These are phyloP conservation scores for Somion occarium DNA, from an alignment of 1,284 basidiomycete genomes.

Conservation along the genomic window DNA sequence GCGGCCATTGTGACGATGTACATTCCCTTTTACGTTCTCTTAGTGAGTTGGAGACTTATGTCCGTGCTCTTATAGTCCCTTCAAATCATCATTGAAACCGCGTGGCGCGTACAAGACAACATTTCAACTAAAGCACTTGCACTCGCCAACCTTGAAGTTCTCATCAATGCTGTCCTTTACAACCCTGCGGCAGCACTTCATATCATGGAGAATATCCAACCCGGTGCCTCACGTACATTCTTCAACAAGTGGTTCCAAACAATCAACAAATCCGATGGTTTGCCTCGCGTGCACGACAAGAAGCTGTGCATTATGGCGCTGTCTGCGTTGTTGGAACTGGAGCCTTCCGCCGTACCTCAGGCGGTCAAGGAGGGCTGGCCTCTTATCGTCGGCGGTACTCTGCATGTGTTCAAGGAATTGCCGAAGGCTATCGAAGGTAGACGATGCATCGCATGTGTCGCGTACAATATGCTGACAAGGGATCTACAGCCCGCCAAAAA, in stretches of 20 bases:
- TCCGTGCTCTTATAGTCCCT: slow-evolving; percentile 32
- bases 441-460: slow-evolving; percentile 15
- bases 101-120: slow-evolving; percentile 54
- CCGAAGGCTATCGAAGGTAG: slow-evolving; percentile 69
- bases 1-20: slow-evolving; percentile 76
- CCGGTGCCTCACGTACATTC: slow-evolving; percentile 61
- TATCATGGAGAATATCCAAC: slow-evolving; percentile 61
- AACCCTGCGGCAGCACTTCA: slow-evolving; percentile 75
- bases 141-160: slow-evolving; percentile 77
- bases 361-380: slow-evolving; percentile 67
- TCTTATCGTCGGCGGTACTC: slow-evolving; percentile 61
- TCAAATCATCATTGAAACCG: slow-evolving; percentile 54
- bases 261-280: slow-evolving; percentile 55
- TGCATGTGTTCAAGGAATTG: slow-evolving; percentile 71
- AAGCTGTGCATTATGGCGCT: slow-evolving; percentile 77
- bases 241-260: slow-evolving; percentile 79
- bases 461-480: not conserved
- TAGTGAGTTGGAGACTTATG: not conserved
- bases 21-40: slow-evolving; percentile 15
- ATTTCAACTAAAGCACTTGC: slow-evolving; percentile 61
- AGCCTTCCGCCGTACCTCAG: slow-evolving; percentile 52
- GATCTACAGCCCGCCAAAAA: slow-evolving; percentile 53
- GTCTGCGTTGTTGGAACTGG: slow-evolving; percentile 69
- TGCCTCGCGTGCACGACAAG: slow-evolving; percentile 90
- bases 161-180: slow-evolving; percentile 84